Evolutionary conservation across 225 moss, liverwort and hornwort genomes (phyloP), one percentile per base, ranked within the genome.

Genomic region (Rhytidiadelphus loreus): DNA sequence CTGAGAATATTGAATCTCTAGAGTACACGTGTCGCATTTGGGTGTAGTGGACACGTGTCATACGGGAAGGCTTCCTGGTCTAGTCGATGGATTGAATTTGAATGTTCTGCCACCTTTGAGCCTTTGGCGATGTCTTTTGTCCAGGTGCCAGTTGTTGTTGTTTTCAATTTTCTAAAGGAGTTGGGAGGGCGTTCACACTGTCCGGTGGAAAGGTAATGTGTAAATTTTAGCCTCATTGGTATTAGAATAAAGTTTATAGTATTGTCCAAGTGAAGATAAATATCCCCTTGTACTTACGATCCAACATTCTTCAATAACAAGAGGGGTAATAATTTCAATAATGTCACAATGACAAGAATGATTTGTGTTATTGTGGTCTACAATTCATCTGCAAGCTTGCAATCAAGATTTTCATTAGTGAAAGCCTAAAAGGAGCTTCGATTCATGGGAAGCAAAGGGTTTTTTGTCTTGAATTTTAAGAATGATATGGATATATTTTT

Each of bases 361-460:
- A 35, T n/a, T 25, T 35, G 16, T 39, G 7, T 26, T 26, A 26
- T 12, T n/a, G 11, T 11, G 7, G 25, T 37, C 4, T 24, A 16
- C 3, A n/a, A 35, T 22, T 30, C 4, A 14, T 1, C 0, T 0
- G 5, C 0, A 53, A 35, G 21, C 1, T 52, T 52, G 33, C 13
- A 33, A 33, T 13, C 3, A 5, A 76, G 33, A 33, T 52, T 75
- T 74, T 50, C 12, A 33, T 4, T 2, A 52, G n/a, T n/a, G n/a
- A n/a, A n/a, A n/a, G n/a, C n/a, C n/a, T 8, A 0, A 5, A 76
- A 50, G 8, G 8, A 76, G 11, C 14, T 52, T 52, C 13, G 9
- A 77, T 77, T 77, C 1, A 8, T 53, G 0, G 1, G 4, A 37
- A 37, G 3, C 24, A 6, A 37, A 22, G 1, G 13, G 1, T 0